These are phyloP conservation scores for Pseudogymnoascus sp. DNA, from an alignment of 2,329 filamentous ascomycete genomes.

Conservation along the genomic window DNA sequence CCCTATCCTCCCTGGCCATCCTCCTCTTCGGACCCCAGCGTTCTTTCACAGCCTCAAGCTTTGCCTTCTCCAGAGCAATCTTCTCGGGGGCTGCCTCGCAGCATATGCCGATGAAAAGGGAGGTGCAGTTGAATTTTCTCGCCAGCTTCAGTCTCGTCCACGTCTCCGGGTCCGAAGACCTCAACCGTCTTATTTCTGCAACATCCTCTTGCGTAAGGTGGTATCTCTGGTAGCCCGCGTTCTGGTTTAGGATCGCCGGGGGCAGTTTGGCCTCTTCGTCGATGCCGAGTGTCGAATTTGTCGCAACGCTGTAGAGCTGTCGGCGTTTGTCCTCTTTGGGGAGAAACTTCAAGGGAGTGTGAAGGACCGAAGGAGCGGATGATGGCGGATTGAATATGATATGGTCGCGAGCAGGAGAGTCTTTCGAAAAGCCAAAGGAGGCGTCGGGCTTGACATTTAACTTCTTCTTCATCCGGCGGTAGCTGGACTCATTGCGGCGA, in stretches of 20 bases:
- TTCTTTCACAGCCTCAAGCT: conserved; percentile 41
- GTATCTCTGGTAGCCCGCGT: conserved; percentile 28
- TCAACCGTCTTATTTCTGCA: conserved; percentile 50
- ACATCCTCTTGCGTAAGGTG: conserved; percentile 49
- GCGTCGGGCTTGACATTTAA: conserved; percentile 51
- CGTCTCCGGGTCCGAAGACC: conserved; percentile 42
- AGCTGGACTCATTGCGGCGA: conserved; percentile 28
- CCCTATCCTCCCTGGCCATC: conserved; percentile 47
- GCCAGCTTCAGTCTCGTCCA: conserved; percentile 50
- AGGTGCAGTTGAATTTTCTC: conserved; percentile 46
- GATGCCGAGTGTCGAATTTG: conserved; percentile 17
- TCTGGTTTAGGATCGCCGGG: conserved; percentile 19
- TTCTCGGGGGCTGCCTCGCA: conserved; percentile 43
- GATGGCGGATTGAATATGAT: conserved; percentile 52
- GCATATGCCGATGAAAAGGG: conserved; percentile 51
- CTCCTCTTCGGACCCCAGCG: conserved; percentile 50
- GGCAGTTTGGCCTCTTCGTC: conserved; percentile 18
- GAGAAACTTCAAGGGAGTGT: conserved; percentile 61
- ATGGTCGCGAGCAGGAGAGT: conserved; percentile 32
- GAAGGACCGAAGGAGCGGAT: conserved; percentile 47
- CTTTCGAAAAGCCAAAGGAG: conserved; percentile 41
- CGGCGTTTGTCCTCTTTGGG: conserved; percentile 36
- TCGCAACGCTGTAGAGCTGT: conserved; percentile 20
- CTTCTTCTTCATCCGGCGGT: conserved; percentile 27
- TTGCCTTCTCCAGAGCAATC: conserved; percentile 36